Conservation (phyloP, 208 protist genomes). For the Crithidia thermophila region DNA sequence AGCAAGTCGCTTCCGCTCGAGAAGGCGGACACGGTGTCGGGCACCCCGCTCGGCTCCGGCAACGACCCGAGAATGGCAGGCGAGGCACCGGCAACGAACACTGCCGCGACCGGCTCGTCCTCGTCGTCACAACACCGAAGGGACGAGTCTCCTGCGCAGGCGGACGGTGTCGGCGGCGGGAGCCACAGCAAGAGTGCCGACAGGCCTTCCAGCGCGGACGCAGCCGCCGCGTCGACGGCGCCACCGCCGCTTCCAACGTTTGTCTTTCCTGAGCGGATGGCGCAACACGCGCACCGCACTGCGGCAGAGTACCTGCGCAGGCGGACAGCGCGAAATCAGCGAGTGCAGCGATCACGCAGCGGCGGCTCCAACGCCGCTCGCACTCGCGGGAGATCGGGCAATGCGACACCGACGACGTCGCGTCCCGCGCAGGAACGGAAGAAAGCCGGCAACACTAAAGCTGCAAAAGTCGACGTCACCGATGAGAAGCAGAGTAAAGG, state of each 20-base stretch:
- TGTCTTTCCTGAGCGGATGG: background rate
- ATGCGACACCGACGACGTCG: background rate
- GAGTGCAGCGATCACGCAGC: conserved; percentile 1
- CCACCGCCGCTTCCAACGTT: conserved; percentile 6
- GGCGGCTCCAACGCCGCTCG: background rate
- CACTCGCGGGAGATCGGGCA: background rate
- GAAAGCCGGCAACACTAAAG: too few species aligned
- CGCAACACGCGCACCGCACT: background rate
- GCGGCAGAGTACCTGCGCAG: conserved; percentile 9
- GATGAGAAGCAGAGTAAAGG: background rate
- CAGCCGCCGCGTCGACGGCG: background rate
- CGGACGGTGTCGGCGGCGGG: too few species aligned
- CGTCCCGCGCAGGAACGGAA: background rate
- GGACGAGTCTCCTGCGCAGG: too few species aligned
- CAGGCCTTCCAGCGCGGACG: too few species aligned
- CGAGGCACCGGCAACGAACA: too few species aligned
- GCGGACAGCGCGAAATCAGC: background rate
- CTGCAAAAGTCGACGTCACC: background rate
- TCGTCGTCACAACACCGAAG: too few species aligned
- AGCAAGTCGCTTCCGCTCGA: background rate
- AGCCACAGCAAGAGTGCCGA: too few species aligned
- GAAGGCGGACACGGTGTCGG: background rate
- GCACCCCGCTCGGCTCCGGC: background rate
- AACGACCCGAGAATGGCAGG: too few species aligned
- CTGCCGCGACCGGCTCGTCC: too few species aligned